These are phyloP conservation scores for Anaeramoeba flamelloides DNA, from an alignment of 78 protist species.

Conservation along the genomic window DNA sequence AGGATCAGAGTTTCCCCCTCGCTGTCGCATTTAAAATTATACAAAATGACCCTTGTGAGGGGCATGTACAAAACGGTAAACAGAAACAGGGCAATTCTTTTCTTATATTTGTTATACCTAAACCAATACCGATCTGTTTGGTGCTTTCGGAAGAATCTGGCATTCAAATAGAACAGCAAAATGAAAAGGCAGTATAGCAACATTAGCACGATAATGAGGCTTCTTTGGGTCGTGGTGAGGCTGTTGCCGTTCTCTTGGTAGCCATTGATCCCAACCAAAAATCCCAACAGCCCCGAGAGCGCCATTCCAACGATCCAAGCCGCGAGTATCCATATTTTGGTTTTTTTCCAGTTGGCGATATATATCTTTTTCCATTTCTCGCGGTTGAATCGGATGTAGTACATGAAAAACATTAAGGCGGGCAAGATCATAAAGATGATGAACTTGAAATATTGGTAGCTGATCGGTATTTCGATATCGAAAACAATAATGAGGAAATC, in stretches of 20 bases:
- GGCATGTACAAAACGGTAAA: slow-evolving; percentile 1
- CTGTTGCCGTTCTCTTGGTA: neutral
- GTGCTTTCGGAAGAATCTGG: neutral
- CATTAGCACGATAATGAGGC: neutral
- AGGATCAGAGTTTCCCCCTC: neutral
- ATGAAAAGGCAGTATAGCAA: neutral
- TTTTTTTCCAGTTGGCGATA: neutral
- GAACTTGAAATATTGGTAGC: neutral
- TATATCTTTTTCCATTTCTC: neutral
- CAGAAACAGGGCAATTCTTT: neutral
- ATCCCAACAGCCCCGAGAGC: neutral
- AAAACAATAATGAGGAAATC: neutral
- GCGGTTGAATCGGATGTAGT: neutral
- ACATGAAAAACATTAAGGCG: neutral
- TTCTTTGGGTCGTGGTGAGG: neutral
- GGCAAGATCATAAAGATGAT: neutral
- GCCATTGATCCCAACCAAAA: neutral
- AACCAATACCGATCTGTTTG: neutral
- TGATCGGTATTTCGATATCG: neutral
- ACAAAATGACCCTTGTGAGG: neutral
- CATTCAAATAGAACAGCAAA: neutral
- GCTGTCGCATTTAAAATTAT: neutral
- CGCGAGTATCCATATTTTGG: neutral
- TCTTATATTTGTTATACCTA: neutral
- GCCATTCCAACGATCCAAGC: neutral